These are phyloP conservation scores for Omphalea diandra DNA, from an alignment of 441 rosid genomes.

Conservation along the genomic window DNA sequence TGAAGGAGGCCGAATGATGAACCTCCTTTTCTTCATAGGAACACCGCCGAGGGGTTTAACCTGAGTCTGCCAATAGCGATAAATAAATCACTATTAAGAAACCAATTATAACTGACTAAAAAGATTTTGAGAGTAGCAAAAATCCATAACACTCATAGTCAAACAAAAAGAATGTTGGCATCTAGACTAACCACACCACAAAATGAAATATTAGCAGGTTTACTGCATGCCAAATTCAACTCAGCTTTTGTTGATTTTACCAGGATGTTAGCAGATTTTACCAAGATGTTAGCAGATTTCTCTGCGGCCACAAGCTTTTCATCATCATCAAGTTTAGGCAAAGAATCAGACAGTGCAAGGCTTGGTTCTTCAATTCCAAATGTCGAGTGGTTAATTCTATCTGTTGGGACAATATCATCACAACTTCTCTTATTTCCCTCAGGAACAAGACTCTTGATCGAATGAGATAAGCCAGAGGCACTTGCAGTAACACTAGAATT, in stretches of 20 bases:
- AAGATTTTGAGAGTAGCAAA: background rate
- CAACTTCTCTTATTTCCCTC: conserved; percentile 27
- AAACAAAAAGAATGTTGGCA: background rate
- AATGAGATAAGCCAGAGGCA: conserved; percentile 31
- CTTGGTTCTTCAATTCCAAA: conserved; percentile 41
- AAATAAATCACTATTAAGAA: conserved; percentile 21
- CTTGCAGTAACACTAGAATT: conserved; percentile 28
- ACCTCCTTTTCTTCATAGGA: conserved; percentile 89
- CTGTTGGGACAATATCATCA: background rate
- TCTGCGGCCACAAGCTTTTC: conserved; percentile 31
- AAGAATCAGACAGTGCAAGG: conserved; percentile 30
- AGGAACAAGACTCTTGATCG: conserved; percentile 17
- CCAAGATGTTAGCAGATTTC: conserved; percentile 20
- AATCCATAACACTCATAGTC: too few species aligned
- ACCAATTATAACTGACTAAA: background rate
- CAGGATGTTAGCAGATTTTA: conserved; percentile 18
- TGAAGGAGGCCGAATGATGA: conserved; percentile 42
- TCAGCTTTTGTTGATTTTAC: conserved; percentile 28
- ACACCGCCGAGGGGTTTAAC: conserved; percentile 46
- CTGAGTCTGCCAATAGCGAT: conserved; percentile 50
- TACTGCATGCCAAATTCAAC: conserved; percentile 29
- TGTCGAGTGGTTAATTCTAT: conserved; percentile 13
- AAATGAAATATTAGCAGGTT: conserved; percentile 17
- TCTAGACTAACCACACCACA: background rate
- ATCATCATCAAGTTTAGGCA: conserved; percentile 27